Evolutionary conservation across 2,329 filamentous ascomycete species (phyloP).

Genomic region (Huntiella omanensis): DNA sequence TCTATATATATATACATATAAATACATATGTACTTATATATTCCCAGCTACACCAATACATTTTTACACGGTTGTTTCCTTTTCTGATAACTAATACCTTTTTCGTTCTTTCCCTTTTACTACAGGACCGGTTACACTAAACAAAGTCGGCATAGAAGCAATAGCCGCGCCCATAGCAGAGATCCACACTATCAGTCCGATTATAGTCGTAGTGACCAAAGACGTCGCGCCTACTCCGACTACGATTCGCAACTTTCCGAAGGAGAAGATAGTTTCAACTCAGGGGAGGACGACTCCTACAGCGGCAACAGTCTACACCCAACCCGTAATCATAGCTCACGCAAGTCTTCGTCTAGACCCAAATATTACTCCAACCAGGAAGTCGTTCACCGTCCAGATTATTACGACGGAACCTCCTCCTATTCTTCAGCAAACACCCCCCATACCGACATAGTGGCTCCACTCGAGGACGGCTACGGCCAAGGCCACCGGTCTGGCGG

Average conservation of each 20-base stretch:
- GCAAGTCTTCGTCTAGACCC: not conserved
- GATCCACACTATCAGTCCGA: not conserved
- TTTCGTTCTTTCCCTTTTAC: not conserved
- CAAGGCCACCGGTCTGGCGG: slow-evolving; percentile 20
- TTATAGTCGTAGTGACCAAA: not conserved
- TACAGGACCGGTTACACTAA: not conserved
- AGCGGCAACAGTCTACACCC: not conserved
- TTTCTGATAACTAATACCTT: not conserved
- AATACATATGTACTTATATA: not conserved
- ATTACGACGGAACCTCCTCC: slow-evolving; percentile 6
- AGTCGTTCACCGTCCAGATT: slow-evolving; percentile 1
- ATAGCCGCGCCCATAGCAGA: not conserved
- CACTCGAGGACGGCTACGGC: slow-evolving; percentile 39
- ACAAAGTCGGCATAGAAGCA: not conserved
- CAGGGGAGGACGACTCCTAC: not conserved
- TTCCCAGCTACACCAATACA: not conserved
- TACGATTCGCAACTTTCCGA: not conserved
- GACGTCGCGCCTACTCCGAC: not conserved
- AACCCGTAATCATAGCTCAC: slow-evolving; percentile 15
- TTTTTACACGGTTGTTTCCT: not conserved
- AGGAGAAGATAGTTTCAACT: not conserved
- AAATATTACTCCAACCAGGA: not conserved
- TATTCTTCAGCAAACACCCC: slow-evolving; percentile 20
- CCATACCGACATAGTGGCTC: slow-evolving; percentile 42
- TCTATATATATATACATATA: not conserved